Evolutionary conservation across 176 grass and related monocot genomes (phyloP).

Genomic region (Olyra latifolia): DNA sequence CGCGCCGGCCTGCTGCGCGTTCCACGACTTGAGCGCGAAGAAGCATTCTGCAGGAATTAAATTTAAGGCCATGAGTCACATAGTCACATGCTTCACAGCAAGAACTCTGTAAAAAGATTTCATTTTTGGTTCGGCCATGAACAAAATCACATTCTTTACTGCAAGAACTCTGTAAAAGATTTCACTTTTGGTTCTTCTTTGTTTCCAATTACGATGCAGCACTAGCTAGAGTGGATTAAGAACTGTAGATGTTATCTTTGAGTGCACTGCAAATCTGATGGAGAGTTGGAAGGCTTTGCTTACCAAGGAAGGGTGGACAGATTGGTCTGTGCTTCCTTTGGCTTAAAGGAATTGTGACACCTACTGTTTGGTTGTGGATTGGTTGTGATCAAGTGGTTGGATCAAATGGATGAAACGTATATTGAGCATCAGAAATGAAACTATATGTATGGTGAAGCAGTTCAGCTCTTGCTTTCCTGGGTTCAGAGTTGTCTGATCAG

Average conservation of each 20-base stretch:
- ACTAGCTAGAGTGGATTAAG: neutral
- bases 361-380: slow-evolving; percentile 26
- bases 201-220: neutral
- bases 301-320: neutral
- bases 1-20: slow-evolving; percentile 84
- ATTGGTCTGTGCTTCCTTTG: slow-evolving; percentile 19
- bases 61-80: neutral
- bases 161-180: neutral
- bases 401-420: neutral
- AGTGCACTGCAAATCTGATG: neutral
- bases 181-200: neutral
- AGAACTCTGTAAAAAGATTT: neutral
- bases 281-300: slow-evolving; percentile 27
- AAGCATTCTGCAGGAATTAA: slow-evolving; percentile 57
- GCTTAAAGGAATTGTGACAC: slow-evolving; percentile 36
- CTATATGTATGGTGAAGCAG: neutral
- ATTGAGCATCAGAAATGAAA: neutral
- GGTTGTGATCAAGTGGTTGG: neutral
- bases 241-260: neutral
- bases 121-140: neutral
- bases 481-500: neutral
- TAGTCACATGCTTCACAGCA: neutral
- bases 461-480: neutral
- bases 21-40: slow-evolving; percentile 94
- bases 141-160: neutral